Evolutionary conservation across 768 basidiomycete species (phyloP), one percentile per base, ranked within the genome.

Genomic region (Leucocoprinus leucothites): DNA sequence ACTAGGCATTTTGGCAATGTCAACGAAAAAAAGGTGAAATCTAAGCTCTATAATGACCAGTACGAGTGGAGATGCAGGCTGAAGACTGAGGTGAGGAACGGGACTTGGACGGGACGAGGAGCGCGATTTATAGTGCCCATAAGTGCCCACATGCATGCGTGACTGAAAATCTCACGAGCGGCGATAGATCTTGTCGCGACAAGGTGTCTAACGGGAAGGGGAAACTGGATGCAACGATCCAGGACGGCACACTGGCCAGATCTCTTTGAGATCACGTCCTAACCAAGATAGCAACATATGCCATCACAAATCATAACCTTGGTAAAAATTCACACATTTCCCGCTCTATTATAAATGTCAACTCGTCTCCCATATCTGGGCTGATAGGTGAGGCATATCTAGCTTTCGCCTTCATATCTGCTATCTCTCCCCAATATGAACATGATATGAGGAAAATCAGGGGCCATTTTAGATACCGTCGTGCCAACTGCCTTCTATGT

Each of bases 61-160:
- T 4, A 38, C 38, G 38, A 38, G 38, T 31, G 31, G 31, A 31
- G 31, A 31, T 11, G 31, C 31, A 11, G 42, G 43, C 53, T 63
- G 41, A 63, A 54, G 64, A 59, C 46, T 21, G 57, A 54, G 49
- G 53, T 64, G 65, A 65, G 57, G 63, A 54, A 57, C 58, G 53
- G 9, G 63, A 61, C 60, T 61, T 64, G 59, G 65, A 56, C 59
- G 58, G 47, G 58, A 48, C 43, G 54, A 57, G 58, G 58, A 60
- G 57, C 53, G 41, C 63, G 67, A 67, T 73, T 74, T 73, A 74
- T 73, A 73, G 63, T 56, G 53, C 55, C 53, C 58, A 31, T 11
- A 31, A 31, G 31, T 5, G 31, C 11, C 31, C 31, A 64, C 61
- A 63, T 50, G 48, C 48, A 67, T 60, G 67, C 64, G 70, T 74